phyloP scores from a whole-genome alignment of 148 eudicot genomes.

The Silene conica region DNA sequence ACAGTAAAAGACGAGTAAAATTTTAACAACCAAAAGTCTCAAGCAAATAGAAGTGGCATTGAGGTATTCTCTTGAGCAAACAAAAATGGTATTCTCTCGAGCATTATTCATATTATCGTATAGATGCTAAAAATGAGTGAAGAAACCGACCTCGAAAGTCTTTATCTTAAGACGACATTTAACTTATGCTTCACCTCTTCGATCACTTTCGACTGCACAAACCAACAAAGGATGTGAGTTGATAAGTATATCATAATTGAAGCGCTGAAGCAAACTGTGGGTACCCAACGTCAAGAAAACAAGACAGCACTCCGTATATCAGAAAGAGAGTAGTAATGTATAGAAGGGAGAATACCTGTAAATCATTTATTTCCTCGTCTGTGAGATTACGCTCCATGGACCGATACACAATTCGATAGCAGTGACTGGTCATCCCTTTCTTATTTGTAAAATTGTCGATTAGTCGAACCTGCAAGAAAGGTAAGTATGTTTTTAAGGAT shows the following conservation, averaged over 20 bases:
- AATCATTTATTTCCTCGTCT: slow-evolving; percentile 75
- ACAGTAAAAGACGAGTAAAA: not conserved
- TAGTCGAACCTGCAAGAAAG: slow-evolving; percentile 48
- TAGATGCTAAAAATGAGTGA: not conserved
- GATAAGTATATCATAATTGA: not conserved
- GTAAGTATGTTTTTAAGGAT: not conserved
- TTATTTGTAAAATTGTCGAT: slow-evolving; percentile 82
- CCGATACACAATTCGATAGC: slow-evolving; percentile 82
- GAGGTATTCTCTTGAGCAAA: not conserved
- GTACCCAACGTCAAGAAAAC: too few relatives aligned
- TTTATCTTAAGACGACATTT: slow-evolving; percentile 69
- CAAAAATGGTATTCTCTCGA: not conserved
- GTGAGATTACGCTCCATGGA: slow-evolving; percentile 97
- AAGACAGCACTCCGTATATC: not conserved
- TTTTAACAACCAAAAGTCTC: not conserved
- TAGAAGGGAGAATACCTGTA: slow-evolving; percentile 52
- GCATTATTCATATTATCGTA: slow-evolving; percentile 7
- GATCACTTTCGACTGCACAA: slow-evolving; percentile 74
- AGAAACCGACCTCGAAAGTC: slow-evolving; percentile 20
- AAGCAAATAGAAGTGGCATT: not conserved
- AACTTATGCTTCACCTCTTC: slow-evolving; percentile 66
- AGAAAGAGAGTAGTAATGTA: not conserved
- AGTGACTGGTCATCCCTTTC: slow-evolving; percentile 93
- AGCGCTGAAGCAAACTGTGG: too few relatives aligned
- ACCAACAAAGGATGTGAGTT: not conserved